A percentile compares a stretch with the other conserved stretches of the same genome.
phyloP scores from a whole-genome alignment of 257 asterid species.

The Dorcoceras hygrometricum region DNA sequence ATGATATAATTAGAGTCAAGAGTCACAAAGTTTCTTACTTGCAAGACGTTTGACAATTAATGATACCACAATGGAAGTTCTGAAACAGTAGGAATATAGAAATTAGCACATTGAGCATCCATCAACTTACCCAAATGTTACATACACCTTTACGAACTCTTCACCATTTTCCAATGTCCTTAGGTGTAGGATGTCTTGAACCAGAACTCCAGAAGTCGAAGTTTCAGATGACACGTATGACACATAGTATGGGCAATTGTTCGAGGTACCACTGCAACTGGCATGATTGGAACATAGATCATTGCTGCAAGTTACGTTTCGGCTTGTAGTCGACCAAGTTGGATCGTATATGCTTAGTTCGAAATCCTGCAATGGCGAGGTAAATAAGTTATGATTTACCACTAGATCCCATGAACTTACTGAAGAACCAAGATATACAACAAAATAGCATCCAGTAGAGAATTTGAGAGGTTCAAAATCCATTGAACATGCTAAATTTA shows the following conservation, averaged over 20 bases:
- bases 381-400: conserved; percentile 1
- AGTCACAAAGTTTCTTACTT: background rate
- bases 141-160: conserved; percentile 47
- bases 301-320: conserved; percentile 59
- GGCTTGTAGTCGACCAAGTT: conserved; percentile 66
- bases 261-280: conserved; percentile 42
- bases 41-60: conserved; percentile 3
- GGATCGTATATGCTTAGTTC: conserved; percentile 68
- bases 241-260: conserved; percentile 68
- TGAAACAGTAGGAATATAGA: conserved; percentile 13
- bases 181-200: conserved; percentile 77
- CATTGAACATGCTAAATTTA: background rate
- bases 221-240: conserved; percentile 80
- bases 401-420: conserved; percentile 11
- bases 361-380: conserved; percentile 54
- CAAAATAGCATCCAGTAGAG: background rate
- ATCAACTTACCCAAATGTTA: conserved; percentile 75
- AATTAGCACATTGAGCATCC: conserved; percentile 21
- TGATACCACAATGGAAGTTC: background rate
- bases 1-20: conserved; percentile 2
- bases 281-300: conserved; percentile 47
- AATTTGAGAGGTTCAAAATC: conserved; percentile 12
- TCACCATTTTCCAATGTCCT: conserved; percentile 41
- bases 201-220: conserved; percentile 81
- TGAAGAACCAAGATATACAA: conserved; percentile 11